Evolutionary conservation across 2,329 filamentous ascomycete species (phyloP).

Genomic region (Aspergillus phoenicis): DNA sequence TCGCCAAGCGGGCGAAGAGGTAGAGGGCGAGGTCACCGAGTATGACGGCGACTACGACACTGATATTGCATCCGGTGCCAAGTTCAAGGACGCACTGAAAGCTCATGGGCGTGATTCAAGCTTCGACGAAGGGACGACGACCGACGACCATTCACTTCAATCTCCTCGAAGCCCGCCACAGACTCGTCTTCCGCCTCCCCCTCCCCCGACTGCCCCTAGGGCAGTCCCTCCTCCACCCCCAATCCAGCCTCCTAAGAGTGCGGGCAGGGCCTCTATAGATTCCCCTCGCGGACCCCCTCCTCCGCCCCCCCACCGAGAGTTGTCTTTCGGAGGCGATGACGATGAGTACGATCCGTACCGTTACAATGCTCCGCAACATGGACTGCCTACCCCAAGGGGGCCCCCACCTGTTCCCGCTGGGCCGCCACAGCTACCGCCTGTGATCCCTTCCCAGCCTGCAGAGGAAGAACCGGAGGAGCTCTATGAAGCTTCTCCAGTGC

Average conservation of each 20-base stretch:
- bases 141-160: constrained; percentile 57
- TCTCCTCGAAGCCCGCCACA: constrained; percentile 47
- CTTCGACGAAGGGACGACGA: constrained; percentile 66
- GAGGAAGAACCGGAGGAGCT: constrained; percentile 49
- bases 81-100: constrained; percentile 90
- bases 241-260: constrained; percentile 57
- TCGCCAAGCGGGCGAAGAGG: constrained; percentile 58
- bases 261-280: constrained; percentile 33
- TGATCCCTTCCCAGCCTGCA: constrained; percentile 30
- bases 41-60: constrained; percentile 99
- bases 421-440: constrained; percentile 22
- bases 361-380: constrained; percentile 48
- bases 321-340: constrained; percentile 54
- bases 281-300: constrained; percentile 38
- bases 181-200: constrained; percentile 53
- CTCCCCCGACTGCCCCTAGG: constrained; percentile 60
- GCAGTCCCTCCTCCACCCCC: constrained; percentile 68
- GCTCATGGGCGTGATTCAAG: constrained; percentile 77
- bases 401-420: constrained; percentile 29
- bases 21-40: constrained; percentile 81
- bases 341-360: constrained; percentile 55
- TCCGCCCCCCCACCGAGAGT: constrained; percentile 53
- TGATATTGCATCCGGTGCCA: constrained; percentile 91
- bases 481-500: constrained; percentile 47
- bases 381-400: constrained; percentile 30